A percentile compares a stretch with the other conserved stretches of the same genome.
phyloP scores from a whole-genome alignment of 805 yeast genomes.

The Maudiozyma turicensis region DNA sequence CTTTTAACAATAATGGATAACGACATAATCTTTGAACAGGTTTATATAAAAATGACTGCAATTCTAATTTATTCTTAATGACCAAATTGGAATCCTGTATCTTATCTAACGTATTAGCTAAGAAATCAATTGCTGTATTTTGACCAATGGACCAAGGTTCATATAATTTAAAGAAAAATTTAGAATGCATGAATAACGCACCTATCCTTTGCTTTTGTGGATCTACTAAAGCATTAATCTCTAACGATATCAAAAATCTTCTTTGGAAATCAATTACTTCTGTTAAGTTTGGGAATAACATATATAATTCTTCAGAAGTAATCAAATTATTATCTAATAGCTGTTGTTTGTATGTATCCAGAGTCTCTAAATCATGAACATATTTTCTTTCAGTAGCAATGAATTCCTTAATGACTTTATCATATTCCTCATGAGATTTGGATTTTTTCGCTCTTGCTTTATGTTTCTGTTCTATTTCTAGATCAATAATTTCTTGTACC shows the following conservation, averaged over 20 bases:
- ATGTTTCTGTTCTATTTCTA: conserved; percentile 7
- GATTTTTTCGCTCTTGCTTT: conserved; percentile 13
- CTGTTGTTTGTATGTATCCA: conserved; percentile 59
- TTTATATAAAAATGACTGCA: conserved; percentile 80
- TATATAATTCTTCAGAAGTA: conserved; percentile 69
- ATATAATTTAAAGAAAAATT: conserved; percentile 76
- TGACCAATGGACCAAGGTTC: conserved; percentile 94
- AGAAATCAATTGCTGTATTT: conserved; percentile 74
- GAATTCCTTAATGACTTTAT: conserved; percentile 71
- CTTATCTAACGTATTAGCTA: conserved; percentile 34
- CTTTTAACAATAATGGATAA: conserved; percentile 76
- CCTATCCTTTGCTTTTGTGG: conserved; percentile 77
- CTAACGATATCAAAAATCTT: conserved; percentile 77
- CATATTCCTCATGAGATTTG: conserved; percentile 24
- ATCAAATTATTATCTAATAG: conserved; percentile 56
- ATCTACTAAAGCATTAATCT: conserved; percentile 73
- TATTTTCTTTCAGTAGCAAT: conserved; percentile 87
- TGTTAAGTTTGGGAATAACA: conserved; percentile 73
- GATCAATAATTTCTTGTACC: conserved; percentile 21
- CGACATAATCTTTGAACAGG: conserved; percentile 96
- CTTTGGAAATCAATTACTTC: conserved; percentile 88
- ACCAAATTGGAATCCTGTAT: conserved; percentile 53
- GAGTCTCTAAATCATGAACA: conserved; percentile 78
- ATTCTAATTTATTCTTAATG: conserved; percentile 77
- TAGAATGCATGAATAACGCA: conserved; percentile 75